These are phyloP conservation scores for Anisodus tanguticus DNA, from an alignment of 257 asterid genomes.

Conservation along the genomic window DNA sequence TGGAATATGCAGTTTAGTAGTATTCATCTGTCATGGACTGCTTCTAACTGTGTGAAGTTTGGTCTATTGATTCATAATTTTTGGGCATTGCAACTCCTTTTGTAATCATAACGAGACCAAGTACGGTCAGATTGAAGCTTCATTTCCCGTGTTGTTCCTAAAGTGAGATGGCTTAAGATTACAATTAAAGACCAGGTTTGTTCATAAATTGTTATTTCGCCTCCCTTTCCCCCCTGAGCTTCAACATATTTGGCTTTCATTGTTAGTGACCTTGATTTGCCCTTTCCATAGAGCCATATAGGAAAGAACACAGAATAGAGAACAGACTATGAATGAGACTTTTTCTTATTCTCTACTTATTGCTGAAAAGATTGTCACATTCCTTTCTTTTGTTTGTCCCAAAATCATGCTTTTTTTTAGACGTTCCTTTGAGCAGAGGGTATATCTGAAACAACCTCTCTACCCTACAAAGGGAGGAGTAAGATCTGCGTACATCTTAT, in stretches of 20 bases:
- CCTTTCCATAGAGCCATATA: background rate
- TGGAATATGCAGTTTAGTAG: background rate
- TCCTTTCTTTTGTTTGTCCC: conserved; percentile 17
- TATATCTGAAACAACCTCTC: too few relatives aligned
- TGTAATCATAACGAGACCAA: conserved; percentile 4
- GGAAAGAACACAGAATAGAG: background rate
- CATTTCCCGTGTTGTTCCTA: background rate
- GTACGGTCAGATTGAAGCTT: background rate
- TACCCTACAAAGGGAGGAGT: too few relatives aligned
- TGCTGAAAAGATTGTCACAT: background rate
- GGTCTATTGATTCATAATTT: background rate
- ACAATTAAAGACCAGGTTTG: background rate
- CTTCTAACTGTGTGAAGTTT: background rate
- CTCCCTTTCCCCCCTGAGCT: background rate
- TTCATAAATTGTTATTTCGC: background rate
- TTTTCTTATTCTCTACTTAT: background rate
- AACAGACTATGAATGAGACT: background rate
- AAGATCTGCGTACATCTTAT: too few relatives aligned
- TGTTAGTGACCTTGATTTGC: background rate
- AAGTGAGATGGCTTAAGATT: conserved; percentile 13
- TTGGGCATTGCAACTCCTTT: background rate
- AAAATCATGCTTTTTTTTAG: background rate
- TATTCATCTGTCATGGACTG: background rate
- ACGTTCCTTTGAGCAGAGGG: too few relatives aligned
- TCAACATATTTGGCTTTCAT: conserved; percentile 6